These are phyloP conservation scores for Suillus alpinus DNA, from an alignment of 768 basidiomycete genomes.

Conservation along the genomic window DNA sequence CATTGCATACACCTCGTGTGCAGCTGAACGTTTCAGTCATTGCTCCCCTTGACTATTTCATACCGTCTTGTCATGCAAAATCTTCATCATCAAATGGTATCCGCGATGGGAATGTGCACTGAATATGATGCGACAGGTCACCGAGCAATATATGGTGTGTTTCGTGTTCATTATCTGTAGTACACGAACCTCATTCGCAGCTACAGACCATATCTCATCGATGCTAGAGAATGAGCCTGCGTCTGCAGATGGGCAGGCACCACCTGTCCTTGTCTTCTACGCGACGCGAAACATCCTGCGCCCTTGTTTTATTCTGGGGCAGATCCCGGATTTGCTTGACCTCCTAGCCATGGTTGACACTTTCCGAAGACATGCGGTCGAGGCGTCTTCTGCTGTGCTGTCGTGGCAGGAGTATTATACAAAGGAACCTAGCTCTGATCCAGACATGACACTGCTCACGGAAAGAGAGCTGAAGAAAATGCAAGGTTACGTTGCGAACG, in stretches of 20 bases:
- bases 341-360: constrained; percentile 21
- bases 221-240: not conserved
- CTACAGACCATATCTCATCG: constrained; percentile 6
- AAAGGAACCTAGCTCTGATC: constrained; percentile 7
- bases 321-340: constrained; percentile 29
- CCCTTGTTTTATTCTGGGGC: constrained; percentile 28
- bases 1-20: not conserved
- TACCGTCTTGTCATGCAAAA: not conserved
- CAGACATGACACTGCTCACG: constrained; percentile 16
- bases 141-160: constrained; percentile 8
- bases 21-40: not conserved
- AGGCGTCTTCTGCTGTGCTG: constrained; percentile 19
- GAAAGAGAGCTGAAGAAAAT: constrained; percentile 15
- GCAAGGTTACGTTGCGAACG: constrained; percentile 10
- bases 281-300: constrained; percentile 26
- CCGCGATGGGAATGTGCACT: not conserved
- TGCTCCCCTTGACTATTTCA: not conserved
- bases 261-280: constrained; percentile 24
- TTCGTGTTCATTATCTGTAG: not conserved
- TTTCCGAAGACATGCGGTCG: constrained; percentile 16
- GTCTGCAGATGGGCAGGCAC: not conserved
- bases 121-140: constrained; percentile 2
- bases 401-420: constrained; percentile 26
- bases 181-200: not conserved
- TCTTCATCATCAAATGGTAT: not conserved